Base-by-base conservation (phyloP, 768 basidiomycete species). In the Trametopsis cervina region DNA sequence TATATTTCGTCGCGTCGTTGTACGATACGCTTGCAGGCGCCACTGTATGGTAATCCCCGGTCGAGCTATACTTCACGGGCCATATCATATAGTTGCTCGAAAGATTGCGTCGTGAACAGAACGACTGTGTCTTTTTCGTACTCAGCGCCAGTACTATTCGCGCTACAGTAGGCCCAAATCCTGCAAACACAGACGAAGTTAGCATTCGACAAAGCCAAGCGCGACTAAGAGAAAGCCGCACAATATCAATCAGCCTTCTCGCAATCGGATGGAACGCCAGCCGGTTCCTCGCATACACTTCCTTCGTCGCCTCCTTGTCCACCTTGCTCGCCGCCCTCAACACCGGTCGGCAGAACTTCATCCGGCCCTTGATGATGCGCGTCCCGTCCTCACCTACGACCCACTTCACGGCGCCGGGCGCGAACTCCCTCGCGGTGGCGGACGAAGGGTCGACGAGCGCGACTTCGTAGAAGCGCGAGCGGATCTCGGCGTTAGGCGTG, bases 321-420 rank as follows among this genome's bases (percentile, higher is more conserved):
- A 81, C 81, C 49, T 72, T 71, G 24, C 60, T 64, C 17, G 80
- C 74, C 0, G 69, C 76, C 27, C 77, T 66, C 59, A 89, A 80
- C 4, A 78, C 66, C 0, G 85, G 83, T 40, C 88, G 66, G 63
- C 88, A 89, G 68, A 89, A 89, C 61, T 90, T 89, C 87, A 89
- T 89, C 26, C 88, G 72, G 10, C 88, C 88, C 57, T 86, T 84
- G 47, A 90, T 67, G 22, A 77, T 66, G 0, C 76, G 80, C 21
- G 72, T 73, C 21, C 70, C 79, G 54, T 81, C 65, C 15, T 55
- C 66, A 2, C 83, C 87, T 12, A 80, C 74, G 18, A 89, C 76
- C 87, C 88, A 89, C 22, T 75, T 69, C 0, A 71, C 76, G 0
- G 82, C 86, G 18, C 75, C 68, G 0, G 50, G 49, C 6, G 78